These are phyloP conservation scores for Eucalyptus coolabah DNA, from an alignment of 345 rosid genomes.

Conservation along the genomic window DNA sequence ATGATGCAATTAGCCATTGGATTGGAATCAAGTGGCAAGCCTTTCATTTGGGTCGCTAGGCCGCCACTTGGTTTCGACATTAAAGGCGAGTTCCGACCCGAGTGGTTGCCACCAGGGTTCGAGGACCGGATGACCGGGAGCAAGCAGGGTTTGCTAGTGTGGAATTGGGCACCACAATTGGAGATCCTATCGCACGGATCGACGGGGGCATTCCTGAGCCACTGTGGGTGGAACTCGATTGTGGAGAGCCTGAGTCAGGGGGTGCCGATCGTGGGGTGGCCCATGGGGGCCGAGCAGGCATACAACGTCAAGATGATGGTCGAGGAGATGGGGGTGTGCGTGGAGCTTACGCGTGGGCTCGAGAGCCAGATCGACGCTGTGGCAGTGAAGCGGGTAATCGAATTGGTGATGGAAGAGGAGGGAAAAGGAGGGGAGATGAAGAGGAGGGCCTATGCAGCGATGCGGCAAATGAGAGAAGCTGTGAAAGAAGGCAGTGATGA, in stretches of 20 bases:
- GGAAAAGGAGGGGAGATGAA: conserved; percentile 30
- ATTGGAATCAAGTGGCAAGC: conserved; percentile 15
- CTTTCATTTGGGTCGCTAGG: conserved; percentile 29
- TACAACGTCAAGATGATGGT: conserved; percentile 36
- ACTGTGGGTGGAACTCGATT: conserved; percentile 46
- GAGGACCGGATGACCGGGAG: conserved; percentile 1
- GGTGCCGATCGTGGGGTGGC: conserved; percentile 45
- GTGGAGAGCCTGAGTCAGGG: conserved; percentile 45
- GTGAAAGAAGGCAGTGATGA: neutral
- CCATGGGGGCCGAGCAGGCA: conserved; percentile 34
- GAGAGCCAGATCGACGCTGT: neutral
- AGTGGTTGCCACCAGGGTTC: conserved; percentile 39
- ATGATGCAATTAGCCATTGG: conserved; percentile 38
- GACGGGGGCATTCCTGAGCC: conserved; percentile 29
- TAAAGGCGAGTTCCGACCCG: conserved; percentile 13
- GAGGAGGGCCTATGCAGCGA: neutral
- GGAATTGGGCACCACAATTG: conserved; percentile 39
- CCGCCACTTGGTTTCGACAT: conserved; percentile 19
- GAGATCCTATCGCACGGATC: conserved; percentile 29
- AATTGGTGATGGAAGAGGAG: conserved; percentile 15
- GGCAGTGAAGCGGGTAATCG: conserved; percentile 14
- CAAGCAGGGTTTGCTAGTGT: conserved; percentile 21
- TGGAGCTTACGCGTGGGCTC: conserved; percentile 25
- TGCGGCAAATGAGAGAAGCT: neutral
- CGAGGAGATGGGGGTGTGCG: conserved; percentile 36